phyloP scores from a whole-genome alignment of 192 early-diverging fungal genomes.

The Backusella psychrophila region DNA sequence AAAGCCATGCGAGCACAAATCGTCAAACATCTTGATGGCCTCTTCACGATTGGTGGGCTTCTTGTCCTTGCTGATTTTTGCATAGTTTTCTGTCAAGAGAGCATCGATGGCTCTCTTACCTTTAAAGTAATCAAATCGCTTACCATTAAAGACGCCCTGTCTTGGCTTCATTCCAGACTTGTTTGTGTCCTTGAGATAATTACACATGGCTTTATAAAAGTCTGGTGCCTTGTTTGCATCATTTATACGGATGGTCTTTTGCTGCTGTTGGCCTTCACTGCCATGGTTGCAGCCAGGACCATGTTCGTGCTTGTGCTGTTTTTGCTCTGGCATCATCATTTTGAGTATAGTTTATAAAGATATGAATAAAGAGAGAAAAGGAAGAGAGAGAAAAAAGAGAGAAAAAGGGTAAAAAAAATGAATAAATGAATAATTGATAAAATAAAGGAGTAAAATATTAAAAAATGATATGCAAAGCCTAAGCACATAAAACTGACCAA shows the following conservation, averaged over 20 bases:
- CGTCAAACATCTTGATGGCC: slow-evolving; percentile 17
- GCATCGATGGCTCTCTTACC: slow-evolving; percentile 46
- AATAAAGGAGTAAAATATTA: background rate
- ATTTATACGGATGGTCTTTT: slow-evolving; percentile 14
- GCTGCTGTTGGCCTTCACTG: background rate
- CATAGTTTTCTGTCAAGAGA: slow-evolving; percentile 25
- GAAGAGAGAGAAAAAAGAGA: background rate
- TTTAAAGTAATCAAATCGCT: slow-evolving; percentile 92
- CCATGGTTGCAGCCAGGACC: slow-evolving; percentile 24
- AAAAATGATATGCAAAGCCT: background rate
- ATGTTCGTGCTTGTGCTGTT: slow-evolving; percentile 17
- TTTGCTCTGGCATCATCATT: slow-evolving; percentile 6
- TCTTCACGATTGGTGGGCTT: slow-evolving; percentile 21
- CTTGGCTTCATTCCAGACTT: slow-evolving; percentile 74
- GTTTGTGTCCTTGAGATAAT: slow-evolving; percentile 71
- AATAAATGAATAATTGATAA: background rate
- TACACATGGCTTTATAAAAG: slow-evolving; percentile 44
- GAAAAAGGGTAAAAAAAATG: background rate
- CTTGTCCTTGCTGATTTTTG: slow-evolving; percentile 22
- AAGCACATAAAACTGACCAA: background rate
- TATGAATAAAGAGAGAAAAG: background rate
- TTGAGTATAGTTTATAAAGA: background rate
- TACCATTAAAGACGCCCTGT: slow-evolving; percentile 87
- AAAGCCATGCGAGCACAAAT: slow-evolving; percentile 29
- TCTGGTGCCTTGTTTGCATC: slow-evolving; percentile 34